Conservation (phyloP, 768 basidiomycete genomes). For the Russula emetica region DNA sequence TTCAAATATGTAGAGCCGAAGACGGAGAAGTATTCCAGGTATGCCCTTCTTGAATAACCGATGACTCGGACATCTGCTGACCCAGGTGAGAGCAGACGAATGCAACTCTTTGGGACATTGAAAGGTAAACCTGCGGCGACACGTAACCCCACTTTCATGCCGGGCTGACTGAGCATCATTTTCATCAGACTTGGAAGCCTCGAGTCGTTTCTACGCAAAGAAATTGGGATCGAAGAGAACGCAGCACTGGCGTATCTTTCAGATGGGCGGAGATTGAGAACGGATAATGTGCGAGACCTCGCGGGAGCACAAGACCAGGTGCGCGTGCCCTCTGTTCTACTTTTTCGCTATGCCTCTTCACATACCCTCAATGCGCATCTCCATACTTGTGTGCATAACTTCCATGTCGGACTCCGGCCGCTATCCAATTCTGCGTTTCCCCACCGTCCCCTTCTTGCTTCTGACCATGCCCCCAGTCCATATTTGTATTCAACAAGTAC, state of each 20-base stretch:
- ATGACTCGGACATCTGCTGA: conserved; percentile 6
- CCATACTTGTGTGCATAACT: no score
- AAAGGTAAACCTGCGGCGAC: conserved; percentile 46
- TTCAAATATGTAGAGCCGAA: conserved; percentile 42
- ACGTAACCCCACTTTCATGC: background rate
- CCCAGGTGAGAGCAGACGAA: conserved; percentile 41
- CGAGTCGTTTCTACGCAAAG: conserved; percentile 66
- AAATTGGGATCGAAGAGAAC: conserved; percentile 66
- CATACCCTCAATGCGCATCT: background rate
- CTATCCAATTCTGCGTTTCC: background rate
- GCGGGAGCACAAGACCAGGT: conserved; percentile 75
- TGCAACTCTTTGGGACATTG: conserved; percentile 69
- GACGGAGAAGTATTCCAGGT: conserved; percentile 40
- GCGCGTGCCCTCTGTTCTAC: conserved; percentile 24
- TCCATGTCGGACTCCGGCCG: background rate
- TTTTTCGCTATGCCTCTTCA: background rate
- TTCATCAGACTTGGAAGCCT: conserved; percentile 53
- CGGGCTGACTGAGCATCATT: conserved; percentile 14
- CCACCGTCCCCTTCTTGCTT: background rate
- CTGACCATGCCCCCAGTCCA: conserved; percentile 41
- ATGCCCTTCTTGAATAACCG: conserved; percentile 1
- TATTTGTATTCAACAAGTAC: conserved; percentile 81
- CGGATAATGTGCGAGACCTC: conserved; percentile 69
- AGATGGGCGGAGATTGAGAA: conserved; percentile 69
- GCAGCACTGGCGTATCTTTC: conserved; percentile 73